Evolutionary conservation across 495 filamentous ascomycete species (phyloP), one percentile per base, ranked within the genome.

Genomic region (Penicillium alfredii): DNA sequence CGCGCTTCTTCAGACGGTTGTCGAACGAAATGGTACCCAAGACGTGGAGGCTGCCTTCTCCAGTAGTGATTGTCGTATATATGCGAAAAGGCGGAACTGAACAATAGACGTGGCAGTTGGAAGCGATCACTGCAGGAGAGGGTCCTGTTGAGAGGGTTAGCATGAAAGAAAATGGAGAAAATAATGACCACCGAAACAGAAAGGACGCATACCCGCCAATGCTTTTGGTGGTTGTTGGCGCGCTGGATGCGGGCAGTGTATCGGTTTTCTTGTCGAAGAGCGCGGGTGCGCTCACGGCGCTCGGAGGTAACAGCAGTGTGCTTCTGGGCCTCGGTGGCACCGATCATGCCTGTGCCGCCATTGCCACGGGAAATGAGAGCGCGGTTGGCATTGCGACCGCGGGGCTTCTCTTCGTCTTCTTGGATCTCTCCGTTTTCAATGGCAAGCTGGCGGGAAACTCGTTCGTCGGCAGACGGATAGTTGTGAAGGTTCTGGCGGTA

Each of bases 401-500:
- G 55, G 8, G 58, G 42, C 43, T 52, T 57, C 25, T 52, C 34
- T 9, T 62, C 60, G 4, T 53, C 70, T 43, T 57, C 67, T n/a
- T n/a, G n/a, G 58, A 65, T 76, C 67, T 53, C 72, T 14, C 66
- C 64, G 35, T 72, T 67, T 21, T 62, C 60, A 38, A 70, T 73
- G 13, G 63, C 63, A 31, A 71, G 60, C 40, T 67, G 58, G 26
- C 64, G 62, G 9, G 53, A 55, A 11, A 52, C 51, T n/a, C 64
- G 56, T 55, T 93, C 88, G 10, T 77, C 75, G 0, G 76, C 59
- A 4, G 80, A 75, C 3, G 85, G 86, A 63, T 93, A 76, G 58
- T 71, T 82, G 67, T 86, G 82, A 21, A 97, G 68, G 62, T 97
- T 96, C 66, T 98, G 92, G 32, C 87, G 83, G 62, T 78, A 98